Percentiles rank a stretch among this genome's conserved stretches.
Conservation (phyloP, 2,329 filamentous ascomycete genomes). For the Teratosphaeria gauchensis region DNA sequence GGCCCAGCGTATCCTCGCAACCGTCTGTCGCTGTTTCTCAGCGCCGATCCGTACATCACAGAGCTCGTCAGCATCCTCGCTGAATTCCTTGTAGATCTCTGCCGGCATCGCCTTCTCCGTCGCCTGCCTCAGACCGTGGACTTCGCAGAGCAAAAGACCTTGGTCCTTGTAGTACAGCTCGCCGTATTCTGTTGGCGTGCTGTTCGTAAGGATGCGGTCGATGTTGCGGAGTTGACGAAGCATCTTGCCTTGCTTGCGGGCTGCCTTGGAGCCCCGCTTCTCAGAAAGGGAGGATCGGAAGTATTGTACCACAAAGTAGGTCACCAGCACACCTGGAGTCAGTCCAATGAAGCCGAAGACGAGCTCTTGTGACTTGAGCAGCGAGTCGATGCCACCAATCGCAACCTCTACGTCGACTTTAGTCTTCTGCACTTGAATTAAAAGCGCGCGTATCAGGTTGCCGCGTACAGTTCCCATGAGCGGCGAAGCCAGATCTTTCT, state of each 20-base stretch:
- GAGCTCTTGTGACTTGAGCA: constrained; percentile 91
- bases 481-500: constrained; percentile 74
- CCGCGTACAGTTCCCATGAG: constrained; percentile 74
- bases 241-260: constrained; percentile 58
- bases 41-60: constrained; percentile 71
- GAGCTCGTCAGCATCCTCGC: constrained; percentile 79
- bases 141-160: constrained; percentile 79
- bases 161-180: constrained; percentile 87
- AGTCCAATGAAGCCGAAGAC: constrained; percentile 96
- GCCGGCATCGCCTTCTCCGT: constrained; percentile 60
- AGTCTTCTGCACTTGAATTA: constrained; percentile 97
- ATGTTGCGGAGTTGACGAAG: constrained; percentile 77
- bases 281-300: constrained; percentile 59
- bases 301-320: constrained; percentile 64
- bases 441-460: constrained; percentile 76
- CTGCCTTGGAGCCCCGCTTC: constrained; percentile 56
- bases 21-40: constrained; percentile 64
- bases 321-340: constrained; percentile 85
- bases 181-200: constrained; percentile 56
- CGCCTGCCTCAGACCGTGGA: constrained; percentile 67
- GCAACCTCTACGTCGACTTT: constrained; percentile 97
- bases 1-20: constrained; percentile 81
- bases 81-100: constrained; percentile 70
- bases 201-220: constrained; percentile 52
- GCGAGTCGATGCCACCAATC: constrained; percentile 86